These are phyloP conservation scores for Cutaneotrichosporon mucoides DNA, from an alignment of 1,284 basidiomycete genomes.

Conservation along the genomic window DNA sequence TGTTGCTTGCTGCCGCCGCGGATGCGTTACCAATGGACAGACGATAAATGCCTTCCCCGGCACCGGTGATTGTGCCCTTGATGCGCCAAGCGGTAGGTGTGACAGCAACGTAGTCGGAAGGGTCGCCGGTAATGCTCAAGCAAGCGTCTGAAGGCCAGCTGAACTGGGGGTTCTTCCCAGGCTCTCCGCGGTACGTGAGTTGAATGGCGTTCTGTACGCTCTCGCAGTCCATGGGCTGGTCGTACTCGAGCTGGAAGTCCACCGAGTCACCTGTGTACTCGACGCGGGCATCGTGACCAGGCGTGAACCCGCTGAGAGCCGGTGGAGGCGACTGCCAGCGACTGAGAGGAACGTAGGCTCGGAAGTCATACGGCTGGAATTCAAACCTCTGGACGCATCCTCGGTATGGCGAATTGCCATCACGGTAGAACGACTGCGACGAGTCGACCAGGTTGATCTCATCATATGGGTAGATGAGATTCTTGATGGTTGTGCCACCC, in stretches of 20 bases:
- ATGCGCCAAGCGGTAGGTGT: constrained; percentile 64
- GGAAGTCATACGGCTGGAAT: constrained; percentile 72
- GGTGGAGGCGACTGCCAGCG: constrained; percentile 69
- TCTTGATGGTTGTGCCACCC: constrained; percentile 60
- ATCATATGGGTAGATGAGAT: constrained; percentile 79
- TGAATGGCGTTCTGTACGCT: constrained; percentile 59
- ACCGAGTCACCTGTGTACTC: constrained; percentile 57
- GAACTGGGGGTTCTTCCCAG: constrained; percentile 56
- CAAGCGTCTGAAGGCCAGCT: constrained; percentile 32
- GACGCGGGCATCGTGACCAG: constrained; percentile 78
- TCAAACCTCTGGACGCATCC: constrained; percentile 67
- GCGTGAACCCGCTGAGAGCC: constrained; percentile 68
- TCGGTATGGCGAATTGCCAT: constrained; percentile 60
- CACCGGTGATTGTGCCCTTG: constrained; percentile 66
- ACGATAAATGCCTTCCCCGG: constrained; percentile 19
- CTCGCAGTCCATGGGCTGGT: constrained; percentile 65
- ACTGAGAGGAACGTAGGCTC: constrained; percentile 64
- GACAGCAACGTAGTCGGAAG: constrained; percentile 54
- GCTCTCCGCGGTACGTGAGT: constrained; percentile 64
- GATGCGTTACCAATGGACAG: constrained; percentile 55
- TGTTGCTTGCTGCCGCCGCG: constrained; percentile 1
- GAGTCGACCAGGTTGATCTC: constrained; percentile 64
- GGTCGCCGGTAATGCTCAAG: constrained; percentile 51
- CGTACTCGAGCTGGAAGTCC: constrained; percentile 72
- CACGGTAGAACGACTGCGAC: constrained; percentile 60